Base-by-base conservation (phyloP, 257 asterid species). In the Eucommia ulmoides region DNA sequence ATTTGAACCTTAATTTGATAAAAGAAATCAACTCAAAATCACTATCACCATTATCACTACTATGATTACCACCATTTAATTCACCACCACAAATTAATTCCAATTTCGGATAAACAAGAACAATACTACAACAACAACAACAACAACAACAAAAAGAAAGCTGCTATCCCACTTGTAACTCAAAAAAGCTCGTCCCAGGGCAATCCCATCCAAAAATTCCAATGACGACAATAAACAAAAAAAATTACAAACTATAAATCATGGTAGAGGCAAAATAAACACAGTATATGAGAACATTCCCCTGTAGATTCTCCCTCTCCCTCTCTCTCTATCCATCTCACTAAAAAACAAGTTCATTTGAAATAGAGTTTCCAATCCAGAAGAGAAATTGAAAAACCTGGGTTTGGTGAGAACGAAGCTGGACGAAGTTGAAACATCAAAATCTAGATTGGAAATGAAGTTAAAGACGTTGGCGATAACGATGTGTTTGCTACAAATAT, bases 371-470 rank as follows among this genome's bases (percentile, higher is more conserved):
- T 20, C 1, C 24, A 38, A 10, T 16, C 6, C 17, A 8, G 5
- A 0, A 38, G 45, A 38, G 23, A 49, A 59, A n/a, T 10, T 52
- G 46, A 60, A 50, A 67, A 63, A 53, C 73, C 58, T 63, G 73
- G 61, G 76, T 64, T 58, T 56, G 64, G 23, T 41, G 45, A 49
- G 14, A 19, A 26, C 35, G 51, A 65, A 59, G 53, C 53, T 26
- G 65, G 81, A 73, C 71, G 52, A 65, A 65, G 47, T n/a, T 62
- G 76, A 63, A 61, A 65, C 75, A 64, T 71, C 82, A 56, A 53
- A 45, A 49, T 42, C 51, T 68, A 26, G 65, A 64, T 83, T 81
- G 76, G 63, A 70, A 70, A 80, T 52, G 47, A 84, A 84, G 94
- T 52, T 60, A 60, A 60, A 70, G 71, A 58, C 58, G 60, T 51